Conservation (phyloP, 306 rosid genomes). For the Dryas octopetala region DNA sequence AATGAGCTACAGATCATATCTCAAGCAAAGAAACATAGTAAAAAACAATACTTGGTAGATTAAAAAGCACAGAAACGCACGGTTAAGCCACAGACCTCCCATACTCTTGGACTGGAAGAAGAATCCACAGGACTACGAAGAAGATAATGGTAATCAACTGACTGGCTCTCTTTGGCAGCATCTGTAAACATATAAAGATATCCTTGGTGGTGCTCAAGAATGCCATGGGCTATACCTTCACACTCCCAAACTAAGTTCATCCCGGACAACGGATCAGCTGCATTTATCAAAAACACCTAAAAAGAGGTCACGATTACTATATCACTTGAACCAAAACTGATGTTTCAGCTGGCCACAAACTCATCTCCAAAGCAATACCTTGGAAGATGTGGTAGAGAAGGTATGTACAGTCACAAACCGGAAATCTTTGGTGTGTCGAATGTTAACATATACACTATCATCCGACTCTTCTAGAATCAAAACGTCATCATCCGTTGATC, state of each 20-base stretch:
- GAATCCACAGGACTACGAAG: slow-evolving; percentile 54
- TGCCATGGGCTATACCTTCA: slow-evolving; percentile 70
- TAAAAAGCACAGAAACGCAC: not conserved
- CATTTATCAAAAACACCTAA: slow-evolving; percentile 88
- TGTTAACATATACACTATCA: slow-evolving; percentile 55
- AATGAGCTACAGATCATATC: not conserved
- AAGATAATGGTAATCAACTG: slow-evolving; percentile 78
- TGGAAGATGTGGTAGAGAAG: slow-evolving; percentile 64
- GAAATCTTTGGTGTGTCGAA: slow-evolving; percentile 80
- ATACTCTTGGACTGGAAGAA: slow-evolving; percentile 55
- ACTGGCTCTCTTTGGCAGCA: slow-evolving; percentile 61
- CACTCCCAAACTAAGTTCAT: slow-evolving; percentile 85
- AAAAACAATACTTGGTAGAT: not conserved
- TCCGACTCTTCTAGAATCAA: slow-evolving; percentile 79
- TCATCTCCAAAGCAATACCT: slow-evolving; percentile 50
- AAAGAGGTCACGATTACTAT: slow-evolving; percentile 42
- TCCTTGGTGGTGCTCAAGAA: slow-evolving; percentile 82
- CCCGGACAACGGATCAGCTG: slow-evolving; percentile 87
- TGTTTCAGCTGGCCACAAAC: not conserved
- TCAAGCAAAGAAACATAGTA: not conserved
- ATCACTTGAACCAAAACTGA: slow-evolving; percentile 20
- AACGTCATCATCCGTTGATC: slow-evolving; percentile 83
- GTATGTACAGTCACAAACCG: slow-evolving; percentile 68
- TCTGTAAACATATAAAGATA: slow-evolving; percentile 79
- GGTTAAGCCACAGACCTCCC: slow-evolving; percentile 70